Conservation (phyloP, 1,284 basidiomycete species). For the Trichosporon sp. region DNA sequence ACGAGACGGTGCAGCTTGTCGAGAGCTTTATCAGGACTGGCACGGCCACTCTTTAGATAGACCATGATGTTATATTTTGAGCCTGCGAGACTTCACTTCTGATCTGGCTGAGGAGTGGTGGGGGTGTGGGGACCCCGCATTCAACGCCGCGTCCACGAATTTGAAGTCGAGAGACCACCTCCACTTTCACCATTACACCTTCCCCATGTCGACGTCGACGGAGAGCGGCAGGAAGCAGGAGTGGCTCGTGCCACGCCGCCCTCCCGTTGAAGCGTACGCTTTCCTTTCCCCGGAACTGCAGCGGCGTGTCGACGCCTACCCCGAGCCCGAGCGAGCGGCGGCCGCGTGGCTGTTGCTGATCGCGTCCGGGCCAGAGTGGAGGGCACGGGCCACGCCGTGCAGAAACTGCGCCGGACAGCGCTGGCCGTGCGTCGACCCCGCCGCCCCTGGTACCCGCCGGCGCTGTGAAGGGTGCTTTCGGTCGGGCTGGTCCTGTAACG, state of each 20-base stretch:
- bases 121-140: neutral
- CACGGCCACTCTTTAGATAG: neutral
- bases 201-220: neutral
- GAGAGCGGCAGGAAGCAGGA: neutral
- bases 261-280: neutral
- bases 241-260: neutral
- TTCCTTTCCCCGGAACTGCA: neutral
- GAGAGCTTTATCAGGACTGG: constrained; percentile 32
- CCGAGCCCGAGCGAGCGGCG: neutral
- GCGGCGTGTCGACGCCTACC: neutral
- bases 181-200: neutral
- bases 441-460: neutral
- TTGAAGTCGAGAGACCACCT: neutral
- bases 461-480: neutral
- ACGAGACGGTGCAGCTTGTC: constrained; percentile 42
- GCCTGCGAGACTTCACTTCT: neutral
- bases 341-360: neutral
- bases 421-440: neutral
- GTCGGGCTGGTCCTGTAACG: neutral
- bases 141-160: neutral
- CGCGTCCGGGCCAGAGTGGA: neutral
- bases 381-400: neutral
- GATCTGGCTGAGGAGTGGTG: neutral
- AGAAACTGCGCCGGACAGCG: neutral
- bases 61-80: neutral